A percentile compares a stretch with the other conserved stretches of the same genome.
These are phyloP conservation scores for Thielaviopsis punctulata DNA, from an alignment of 2,329 filamentous ascomycete genomes.

Conservation along the genomic window DNA sequence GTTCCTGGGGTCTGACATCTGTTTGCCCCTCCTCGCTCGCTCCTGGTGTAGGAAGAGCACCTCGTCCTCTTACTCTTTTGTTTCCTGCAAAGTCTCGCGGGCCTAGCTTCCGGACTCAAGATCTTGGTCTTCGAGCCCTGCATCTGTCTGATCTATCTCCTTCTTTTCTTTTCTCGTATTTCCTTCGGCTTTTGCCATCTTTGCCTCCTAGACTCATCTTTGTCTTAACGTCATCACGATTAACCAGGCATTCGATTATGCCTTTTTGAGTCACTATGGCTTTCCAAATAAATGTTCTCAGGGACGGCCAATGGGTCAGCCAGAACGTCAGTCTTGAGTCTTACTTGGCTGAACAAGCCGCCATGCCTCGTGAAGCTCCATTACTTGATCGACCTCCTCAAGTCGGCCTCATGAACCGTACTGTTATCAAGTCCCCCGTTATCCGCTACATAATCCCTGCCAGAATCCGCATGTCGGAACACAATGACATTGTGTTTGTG, in stretches of 20 bases:
- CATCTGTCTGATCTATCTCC: neutral
- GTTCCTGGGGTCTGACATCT: neutral
- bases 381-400: conserved; percentile 27
- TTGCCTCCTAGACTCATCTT: neutral
- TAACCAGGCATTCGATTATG: neutral
- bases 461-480: conserved; percentile 48
- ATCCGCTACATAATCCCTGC: conserved; percentile 64
- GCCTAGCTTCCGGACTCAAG: neutral
- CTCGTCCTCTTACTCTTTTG: neutral
- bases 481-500: conserved; percentile 76
- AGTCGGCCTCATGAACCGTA: conserved; percentile 62
- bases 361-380: conserved; percentile 17
- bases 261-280: conserved; percentile 19
- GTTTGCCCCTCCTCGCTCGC: neutral
- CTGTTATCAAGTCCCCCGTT: conserved; percentile 58
- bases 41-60: neutral
- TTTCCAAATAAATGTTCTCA: conserved; percentile 36
- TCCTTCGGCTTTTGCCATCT: neutral
- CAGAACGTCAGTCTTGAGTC: conserved; percentile 29
- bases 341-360: conserved; percentile 18
- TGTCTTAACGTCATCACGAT: neutral
- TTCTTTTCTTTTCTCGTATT: neutral
- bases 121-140: neutral
- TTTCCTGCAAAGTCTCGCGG: neutral
- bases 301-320: conserved; percentile 40